phyloP scores from a whole-genome alignment of 768 basidiomycete species.

The Tephrocybe sp. region DNA sequence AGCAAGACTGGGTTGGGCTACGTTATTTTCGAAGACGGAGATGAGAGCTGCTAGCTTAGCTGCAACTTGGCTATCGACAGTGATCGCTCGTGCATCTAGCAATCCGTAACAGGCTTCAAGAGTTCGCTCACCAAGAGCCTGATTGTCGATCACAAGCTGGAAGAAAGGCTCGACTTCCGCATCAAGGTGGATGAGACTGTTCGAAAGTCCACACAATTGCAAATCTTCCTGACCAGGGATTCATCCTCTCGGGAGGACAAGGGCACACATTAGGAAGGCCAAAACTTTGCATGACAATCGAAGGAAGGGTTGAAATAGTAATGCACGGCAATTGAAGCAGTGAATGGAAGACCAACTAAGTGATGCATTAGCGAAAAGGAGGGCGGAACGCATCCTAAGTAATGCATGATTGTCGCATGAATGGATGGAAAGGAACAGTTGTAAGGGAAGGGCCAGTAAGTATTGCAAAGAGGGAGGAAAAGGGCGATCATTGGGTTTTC shows the following conservation, averaged over 20 bases:
- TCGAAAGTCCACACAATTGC: slow-evolving; percentile 72
- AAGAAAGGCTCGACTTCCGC: slow-evolving; percentile 73
- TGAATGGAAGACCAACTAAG: too few species aligned
- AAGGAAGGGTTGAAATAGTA: too few species aligned
- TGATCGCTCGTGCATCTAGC: slow-evolving; percentile 76
- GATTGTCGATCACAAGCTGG: slow-evolving; percentile 78
- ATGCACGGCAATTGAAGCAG: too few species aligned
- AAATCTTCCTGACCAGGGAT: slow-evolving; percentile 84
- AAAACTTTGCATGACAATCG: too few species aligned
- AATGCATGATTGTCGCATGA: too few species aligned
- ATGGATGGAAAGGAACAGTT: too few species aligned
- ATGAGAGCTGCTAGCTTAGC: slow-evolving; percentile 71
- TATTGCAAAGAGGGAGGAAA: too few species aligned
- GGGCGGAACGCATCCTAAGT: too few species aligned
- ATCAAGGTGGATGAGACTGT: slow-evolving; percentile 65
- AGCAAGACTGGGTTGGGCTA: slow-evolving; percentile 50
- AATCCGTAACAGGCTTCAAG: slow-evolving; percentile 81
- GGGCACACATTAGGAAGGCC: too few species aligned
- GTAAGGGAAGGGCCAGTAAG: too few species aligned
- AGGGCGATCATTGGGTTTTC: too few species aligned
- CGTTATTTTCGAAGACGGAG: slow-evolving; percentile 74
- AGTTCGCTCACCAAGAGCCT: slow-evolving; percentile 84
- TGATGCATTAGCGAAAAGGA: too few species aligned
- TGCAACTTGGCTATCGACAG: slow-evolving; percentile 84
- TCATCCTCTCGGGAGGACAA: slow-evolving; percentile 77